Evolutionary conservation across 805 yeast species (phyloP).

Genomic region (Myxozyma geophila): DNA sequence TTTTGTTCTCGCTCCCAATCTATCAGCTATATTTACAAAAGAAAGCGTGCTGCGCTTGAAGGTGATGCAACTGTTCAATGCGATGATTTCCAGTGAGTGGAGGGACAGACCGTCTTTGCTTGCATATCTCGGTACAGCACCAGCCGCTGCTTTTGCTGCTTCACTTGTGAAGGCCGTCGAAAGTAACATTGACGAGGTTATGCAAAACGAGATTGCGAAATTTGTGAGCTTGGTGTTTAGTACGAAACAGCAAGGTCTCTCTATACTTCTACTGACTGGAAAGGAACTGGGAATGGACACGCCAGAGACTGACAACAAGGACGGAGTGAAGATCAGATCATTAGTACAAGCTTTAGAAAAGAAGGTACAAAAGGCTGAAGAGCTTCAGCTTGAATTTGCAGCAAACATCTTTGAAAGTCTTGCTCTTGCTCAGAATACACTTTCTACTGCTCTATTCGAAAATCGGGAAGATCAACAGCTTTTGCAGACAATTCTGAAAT

Average conservation of each 20-base stretch:
- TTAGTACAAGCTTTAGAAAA: slow-evolving; percentile 42
- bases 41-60: slow-evolving; percentile 54
- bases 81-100: slow-evolving; percentile 34
- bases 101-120: slow-evolving; percentile 73
- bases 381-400: slow-evolving; percentile 40
- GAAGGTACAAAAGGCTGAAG: slow-evolving; percentile 27
- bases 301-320: not conserved
- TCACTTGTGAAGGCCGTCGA: slow-evolving; percentile 65
- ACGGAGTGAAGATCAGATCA: slow-evolving; percentile 31
- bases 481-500: slow-evolving; percentile 14
- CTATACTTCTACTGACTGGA: slow-evolving; percentile 46
- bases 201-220: slow-evolving; percentile 38
- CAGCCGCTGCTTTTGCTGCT: slow-evolving; percentile 63
- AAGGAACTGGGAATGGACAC: slow-evolving; percentile 37
- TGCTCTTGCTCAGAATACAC: slow-evolving; percentile 73
- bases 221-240: slow-evolving; percentile 42
- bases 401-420: slow-evolving; percentile 73
- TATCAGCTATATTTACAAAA: slow-evolving; percentile 64
- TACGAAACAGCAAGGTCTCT: slow-evolving; percentile 48
- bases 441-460: slow-evolving; percentile 66
- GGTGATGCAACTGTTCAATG: slow-evolving; percentile 61
- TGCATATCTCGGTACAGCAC: slow-evolving; percentile 74
- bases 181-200: slow-evolving; percentile 46
- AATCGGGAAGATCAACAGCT: slow-evolving; percentile 35
- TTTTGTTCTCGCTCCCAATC: slow-evolving; percentile 58